Evolutionary conservation across 805 yeast genomes (phyloP), one percentile per base, ranked within the genome.

Genomic region (Lachancea meyersii): DNA sequence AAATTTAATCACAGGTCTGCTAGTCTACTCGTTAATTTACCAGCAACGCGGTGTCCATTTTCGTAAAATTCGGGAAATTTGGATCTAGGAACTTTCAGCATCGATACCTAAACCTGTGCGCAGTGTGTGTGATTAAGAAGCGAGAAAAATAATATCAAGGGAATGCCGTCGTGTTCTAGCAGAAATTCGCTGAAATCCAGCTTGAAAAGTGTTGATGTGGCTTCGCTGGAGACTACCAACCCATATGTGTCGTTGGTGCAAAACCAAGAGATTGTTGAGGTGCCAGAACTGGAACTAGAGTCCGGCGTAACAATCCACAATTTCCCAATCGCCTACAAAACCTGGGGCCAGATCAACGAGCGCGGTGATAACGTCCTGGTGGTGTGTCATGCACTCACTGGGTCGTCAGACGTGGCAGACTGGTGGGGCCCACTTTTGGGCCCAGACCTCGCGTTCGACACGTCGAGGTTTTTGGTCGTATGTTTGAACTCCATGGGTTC

Each of bases 391-490:
- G 97, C 98, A 0, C 70, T 93, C 43, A 88, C 97, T 0, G 98
- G 98, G 0, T 87, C 96, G 0, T 76, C 96, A 0, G 97, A 93
- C 60, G 96, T 91, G 14, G 75, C 83, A 31, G 98, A 93, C 57
- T 93, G 98, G 98, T 93, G 98, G 98, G 97, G 97, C 0, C 97
- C 97, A 0, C 64, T 93, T 19, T 67, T 93, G 22, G 98, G 97
- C 0, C 84, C 79, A 11, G 76, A 81, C 45, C 42, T 51, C 39
- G 94, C 97, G 1, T 87, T 93, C 63, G 98, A 93, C 64, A 95
- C 97, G 0, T 70, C 88, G 0, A 75, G 84, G 50, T 93, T 82
- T 61, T 86, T 86, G 61, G 79, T 93, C 35, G 73, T 93, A 13
- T 91, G 98, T 60, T 66, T 91, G 45, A 91, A 93, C 60, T 82